Evolutionary conservation across 2,329 filamentous ascomycete species (phyloP).

Genomic region (Aspergillaceae sp.): DNA sequence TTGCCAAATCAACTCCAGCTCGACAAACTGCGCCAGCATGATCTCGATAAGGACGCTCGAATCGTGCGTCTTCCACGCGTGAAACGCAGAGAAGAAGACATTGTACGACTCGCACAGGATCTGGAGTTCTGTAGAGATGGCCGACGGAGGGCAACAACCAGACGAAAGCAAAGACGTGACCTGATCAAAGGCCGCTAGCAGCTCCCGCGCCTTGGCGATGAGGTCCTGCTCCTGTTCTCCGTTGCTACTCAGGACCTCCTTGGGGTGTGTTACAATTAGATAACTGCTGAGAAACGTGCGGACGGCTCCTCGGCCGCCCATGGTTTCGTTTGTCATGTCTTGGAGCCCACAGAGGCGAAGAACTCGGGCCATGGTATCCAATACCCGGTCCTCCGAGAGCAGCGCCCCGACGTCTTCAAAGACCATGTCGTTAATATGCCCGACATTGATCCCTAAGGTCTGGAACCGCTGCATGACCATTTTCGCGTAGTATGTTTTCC

Average conservation of each 20-base stretch:
- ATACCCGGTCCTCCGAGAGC: constrained; percentile 47
- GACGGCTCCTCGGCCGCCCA: constrained; percentile 44
- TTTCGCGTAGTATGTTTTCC: constrained; percentile 45
- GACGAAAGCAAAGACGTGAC: constrained; percentile 43
- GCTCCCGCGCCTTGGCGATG: constrained; percentile 51
- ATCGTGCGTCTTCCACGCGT: constrained; percentile 58
- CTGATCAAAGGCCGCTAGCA: constrained; percentile 49
- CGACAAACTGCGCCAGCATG: constrained; percentile 59
- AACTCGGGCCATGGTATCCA: constrained; percentile 46
- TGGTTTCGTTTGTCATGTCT: constrained; percentile 41
- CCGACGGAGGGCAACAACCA: constrained; percentile 28
- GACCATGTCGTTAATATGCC: constrained; percentile 42
- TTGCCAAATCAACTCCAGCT: constrained; percentile 59
- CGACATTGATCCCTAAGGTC: constrained; percentile 45
- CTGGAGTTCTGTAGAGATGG: constrained; percentile 41
- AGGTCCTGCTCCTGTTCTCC: constrained; percentile 56
- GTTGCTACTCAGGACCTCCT: constrained; percentile 51
- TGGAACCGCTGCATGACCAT: constrained; percentile 44
- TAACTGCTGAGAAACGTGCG: constrained; percentile 57
- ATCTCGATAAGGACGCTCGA: constrained; percentile 55
- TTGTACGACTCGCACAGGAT: constrained; percentile 48
- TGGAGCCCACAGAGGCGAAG: constrained; percentile 50
- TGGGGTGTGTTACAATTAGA: constrained; percentile 53
- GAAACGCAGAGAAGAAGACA: constrained; percentile 54
- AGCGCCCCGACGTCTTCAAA: constrained; percentile 53